These are phyloP conservation scores for Cladosporium sp. DNA, from an alignment of 2,329 filamentous ascomycete species.

Conservation along the genomic window DNA sequence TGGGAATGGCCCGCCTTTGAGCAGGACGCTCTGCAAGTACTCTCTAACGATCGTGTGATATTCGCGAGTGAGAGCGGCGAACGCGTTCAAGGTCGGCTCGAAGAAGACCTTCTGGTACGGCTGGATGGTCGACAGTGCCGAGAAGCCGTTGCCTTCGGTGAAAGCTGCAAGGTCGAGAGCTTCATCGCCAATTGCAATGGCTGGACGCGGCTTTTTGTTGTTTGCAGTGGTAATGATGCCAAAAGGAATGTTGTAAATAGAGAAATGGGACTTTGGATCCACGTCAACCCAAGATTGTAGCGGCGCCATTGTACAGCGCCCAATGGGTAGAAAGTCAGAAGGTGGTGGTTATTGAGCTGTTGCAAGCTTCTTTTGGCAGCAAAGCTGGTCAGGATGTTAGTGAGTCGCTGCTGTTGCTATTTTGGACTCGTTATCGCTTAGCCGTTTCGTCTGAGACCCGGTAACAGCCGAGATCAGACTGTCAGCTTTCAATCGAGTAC, in stretches of 20 bases:
- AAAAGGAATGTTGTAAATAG: constrained; percentile 76
- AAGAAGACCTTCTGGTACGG: constrained; percentile 60
- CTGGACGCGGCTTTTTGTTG: constrained; percentile 56
- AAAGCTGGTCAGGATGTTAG: not conserved
- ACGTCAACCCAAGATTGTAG: constrained; percentile 57
- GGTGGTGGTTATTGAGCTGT: not conserved
- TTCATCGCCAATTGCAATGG: constrained; percentile 68
- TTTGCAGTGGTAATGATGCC: constrained; percentile 68
- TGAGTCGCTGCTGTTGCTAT: not conserved
- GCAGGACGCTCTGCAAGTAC: constrained; percentile 65
- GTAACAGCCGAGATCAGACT: not conserved
- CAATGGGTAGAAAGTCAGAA: not conserved
- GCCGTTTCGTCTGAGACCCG: not conserved
- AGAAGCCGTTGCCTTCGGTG: constrained; percentile 56
- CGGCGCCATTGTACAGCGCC: constrained; percentile 25
- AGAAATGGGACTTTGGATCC: constrained; percentile 62
- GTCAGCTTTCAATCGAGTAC: constrained; percentile 1
- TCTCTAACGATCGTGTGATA: constrained; percentile 65
- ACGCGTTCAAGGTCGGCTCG: constrained; percentile 64
- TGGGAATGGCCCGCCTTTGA: constrained; percentile 55
- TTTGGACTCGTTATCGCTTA: not conserved
- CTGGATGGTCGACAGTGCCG: constrained; percentile 53
- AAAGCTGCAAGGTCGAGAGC: constrained; percentile 67
- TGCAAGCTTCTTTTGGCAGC: not conserved
- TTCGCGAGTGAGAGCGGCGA: constrained; percentile 66